Evolutionary conservation across 2,329 filamentous ascomycete species (phyloP).

Genomic region (Alternaria conjuncta): DNA sequence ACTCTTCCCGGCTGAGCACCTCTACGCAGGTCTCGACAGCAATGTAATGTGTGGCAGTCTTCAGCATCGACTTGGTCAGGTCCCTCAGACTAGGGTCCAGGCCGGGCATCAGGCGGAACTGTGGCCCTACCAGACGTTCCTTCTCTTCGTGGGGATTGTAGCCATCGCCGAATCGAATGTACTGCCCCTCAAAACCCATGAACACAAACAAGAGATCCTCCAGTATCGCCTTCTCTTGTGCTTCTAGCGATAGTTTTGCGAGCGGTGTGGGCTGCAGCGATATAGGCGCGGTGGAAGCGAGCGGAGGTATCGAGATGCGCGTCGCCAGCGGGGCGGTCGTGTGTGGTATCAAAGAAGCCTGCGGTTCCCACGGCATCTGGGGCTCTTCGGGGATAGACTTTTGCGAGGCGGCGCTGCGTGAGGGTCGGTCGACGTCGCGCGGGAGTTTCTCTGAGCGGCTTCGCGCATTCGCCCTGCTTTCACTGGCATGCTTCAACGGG

Average conservation of each 20-base stretch:
- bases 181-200: constrained; percentile 99
- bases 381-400: constrained; percentile 36
- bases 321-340: constrained; percentile 75
- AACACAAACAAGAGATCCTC: constrained; percentile 94
- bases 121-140: constrained; percentile 81
- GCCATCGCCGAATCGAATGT: constrained; percentile 82
- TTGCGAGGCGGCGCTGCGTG: constrained; percentile 25
- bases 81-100: constrained; percentile 92
- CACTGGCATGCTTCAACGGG: constrained; percentile 45
- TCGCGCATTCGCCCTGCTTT: constrained; percentile 42
- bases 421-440: constrained; percentile 31
- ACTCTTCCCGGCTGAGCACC: constrained; percentile 90
- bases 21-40: constrained; percentile 93
- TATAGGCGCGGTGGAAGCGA: constrained; percentile 71
- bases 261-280: constrained; percentile 72
- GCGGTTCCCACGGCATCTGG: constrained; percentile 73
- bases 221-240: constrained; percentile 84
- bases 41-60: constrained; percentile 91
- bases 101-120: constrained; percentile 79
- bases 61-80: constrained; percentile 85
- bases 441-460: constrained; percentile 42
- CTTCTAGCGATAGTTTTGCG: constrained; percentile 74
- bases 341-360: constrained; percentile 74
- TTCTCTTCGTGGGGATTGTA: constrained; percentile 88
- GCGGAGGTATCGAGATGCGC: constrained; percentile 66